These are phyloP conservation scores for Arctium minus DNA, from an alignment of 129 eudicot genomes.

Conservation along the genomic window DNA sequence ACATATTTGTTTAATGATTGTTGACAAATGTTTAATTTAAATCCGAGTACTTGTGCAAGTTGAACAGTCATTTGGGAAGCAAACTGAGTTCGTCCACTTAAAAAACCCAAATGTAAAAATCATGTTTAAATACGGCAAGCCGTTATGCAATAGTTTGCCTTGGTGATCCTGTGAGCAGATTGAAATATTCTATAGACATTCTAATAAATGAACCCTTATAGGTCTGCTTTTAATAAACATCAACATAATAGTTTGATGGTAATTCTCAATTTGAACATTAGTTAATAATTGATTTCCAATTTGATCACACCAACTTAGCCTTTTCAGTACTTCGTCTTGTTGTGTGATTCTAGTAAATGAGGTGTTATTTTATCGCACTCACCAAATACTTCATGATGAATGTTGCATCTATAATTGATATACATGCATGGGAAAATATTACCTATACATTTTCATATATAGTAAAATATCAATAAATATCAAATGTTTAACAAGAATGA, in stretches of 20 bases:
- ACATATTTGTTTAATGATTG: neutral
- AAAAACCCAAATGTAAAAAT: no score
- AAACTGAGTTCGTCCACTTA: no score
- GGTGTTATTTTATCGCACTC: neutral
- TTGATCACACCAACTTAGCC: neutral
- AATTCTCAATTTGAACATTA: neutral
- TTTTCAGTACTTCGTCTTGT: neutral
- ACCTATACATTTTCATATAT: no score
- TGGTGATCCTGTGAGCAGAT: neutral
- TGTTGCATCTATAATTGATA: neutral
- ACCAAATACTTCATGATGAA: neutral
- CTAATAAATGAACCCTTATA: neutral
- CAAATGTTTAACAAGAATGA: no score
- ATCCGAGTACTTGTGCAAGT: neutral
- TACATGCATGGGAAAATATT: no score
- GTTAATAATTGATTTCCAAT: neutral
- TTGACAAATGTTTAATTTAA: neutral
- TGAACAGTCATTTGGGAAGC: no score
- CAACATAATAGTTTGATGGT: neutral
- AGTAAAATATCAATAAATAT: no score
- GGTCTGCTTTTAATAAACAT: neutral
- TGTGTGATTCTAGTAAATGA: neutral
- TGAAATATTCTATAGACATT: no score
- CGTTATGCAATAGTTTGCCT: no score
- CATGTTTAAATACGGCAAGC: no score